Conservation (phyloP, 2,329 filamentous ascomycete species). For the Madurella mycetomatis region DNA sequence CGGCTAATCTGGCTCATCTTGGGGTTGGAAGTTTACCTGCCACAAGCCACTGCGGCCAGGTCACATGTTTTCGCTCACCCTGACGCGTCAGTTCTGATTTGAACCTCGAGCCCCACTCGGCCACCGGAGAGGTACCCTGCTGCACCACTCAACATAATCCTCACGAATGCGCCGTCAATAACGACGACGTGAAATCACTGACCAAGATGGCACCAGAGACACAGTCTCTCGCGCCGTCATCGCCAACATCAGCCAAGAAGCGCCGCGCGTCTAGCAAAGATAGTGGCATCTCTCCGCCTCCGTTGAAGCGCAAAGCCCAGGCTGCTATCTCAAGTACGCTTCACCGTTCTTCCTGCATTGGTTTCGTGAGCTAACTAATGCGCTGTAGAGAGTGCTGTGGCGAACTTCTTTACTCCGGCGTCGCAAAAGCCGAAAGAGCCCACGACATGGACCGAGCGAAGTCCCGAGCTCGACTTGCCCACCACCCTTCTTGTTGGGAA, state of each 20-base stretch:
- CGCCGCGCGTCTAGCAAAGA: conserved; percentile 29
- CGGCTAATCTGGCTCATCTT: too few relatives aligned
- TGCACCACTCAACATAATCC: too few relatives aligned
- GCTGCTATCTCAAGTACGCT: conserved; percentile 48
- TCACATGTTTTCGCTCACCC: conserved; percentile 17
- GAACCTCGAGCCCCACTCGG: neutral
- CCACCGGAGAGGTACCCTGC: too few relatives aligned
- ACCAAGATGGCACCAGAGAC: conserved; percentile 8
- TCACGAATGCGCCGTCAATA: neutral
- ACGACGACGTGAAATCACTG: neutral
- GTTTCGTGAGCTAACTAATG: neutral
- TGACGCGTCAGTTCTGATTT: too few relatives aligned
- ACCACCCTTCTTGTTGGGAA: conserved; percentile 70
- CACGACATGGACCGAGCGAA: conserved; percentile 66
- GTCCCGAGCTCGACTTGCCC: conserved; percentile 44
- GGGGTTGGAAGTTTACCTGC: too few relatives aligned
- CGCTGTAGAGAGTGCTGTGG: conserved; percentile 59
- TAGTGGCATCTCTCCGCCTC: conserved; percentile 49
- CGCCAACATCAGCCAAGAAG: conserved; percentile 14
- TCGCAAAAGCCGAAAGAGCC: conserved; percentile 80
- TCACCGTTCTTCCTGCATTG: neutral
- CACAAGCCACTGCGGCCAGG: neutral
- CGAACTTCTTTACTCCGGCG: conserved; percentile 81
- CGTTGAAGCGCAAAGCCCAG: conserved; percentile 48
- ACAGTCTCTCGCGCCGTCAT: neutral